Evolutionary conservation across 2,329 filamentous ascomycete genomes (phyloP), one percentile per base, ranked within the genome.

Genomic region (Ophiostoma fasciatum): DNA sequence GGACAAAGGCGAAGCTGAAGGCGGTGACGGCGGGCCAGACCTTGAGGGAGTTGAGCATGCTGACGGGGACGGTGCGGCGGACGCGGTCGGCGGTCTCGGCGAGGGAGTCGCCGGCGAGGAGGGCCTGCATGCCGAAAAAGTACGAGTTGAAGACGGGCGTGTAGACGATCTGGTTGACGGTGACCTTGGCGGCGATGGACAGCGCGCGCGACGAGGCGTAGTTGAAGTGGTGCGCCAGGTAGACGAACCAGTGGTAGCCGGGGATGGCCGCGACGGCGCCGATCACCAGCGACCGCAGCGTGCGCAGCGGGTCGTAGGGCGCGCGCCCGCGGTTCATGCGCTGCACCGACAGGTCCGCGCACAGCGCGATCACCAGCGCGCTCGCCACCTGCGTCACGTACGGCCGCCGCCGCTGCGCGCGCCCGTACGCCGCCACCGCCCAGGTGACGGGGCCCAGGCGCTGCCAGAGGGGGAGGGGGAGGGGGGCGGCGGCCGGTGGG

Each of bases 21-120:
- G 84, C 84, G 12, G 80, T 92, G 13, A 93, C 79, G 0, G 74
- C 74, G 0, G 87, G 88, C 87, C 87, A 94, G 18, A 94, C 57
- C 60, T 92, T 93, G 54, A 77, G 75, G 41, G 78, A 82, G 54
- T 90, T 94, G 51, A 74, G 54, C 51, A 82, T 73, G 50, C 78
- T 85, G 18, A 68, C 65, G 0, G 85, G 84, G 0, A 94, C 78
- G 0, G 85, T 87, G 40, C 74, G 65, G 46, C 68, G 69, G 40
- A 94, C 66, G 35, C 82, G 74, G 48, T 82, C 73, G 54, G 71
- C 69, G 1, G 78, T 71, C 37, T 82, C 78, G 7, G 59, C 51
- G 2, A 75, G 51, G 0, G 64, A 67, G 20, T 79, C 77, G 26
- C 84, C 85, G 0, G 74, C 68, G 2, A 92, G 63, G 4, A 85